These are phyloP conservation scores for Phytophthora ramorum DNA, from an alignment of 352 stramenopile species.

Conservation along the genomic window DNA sequence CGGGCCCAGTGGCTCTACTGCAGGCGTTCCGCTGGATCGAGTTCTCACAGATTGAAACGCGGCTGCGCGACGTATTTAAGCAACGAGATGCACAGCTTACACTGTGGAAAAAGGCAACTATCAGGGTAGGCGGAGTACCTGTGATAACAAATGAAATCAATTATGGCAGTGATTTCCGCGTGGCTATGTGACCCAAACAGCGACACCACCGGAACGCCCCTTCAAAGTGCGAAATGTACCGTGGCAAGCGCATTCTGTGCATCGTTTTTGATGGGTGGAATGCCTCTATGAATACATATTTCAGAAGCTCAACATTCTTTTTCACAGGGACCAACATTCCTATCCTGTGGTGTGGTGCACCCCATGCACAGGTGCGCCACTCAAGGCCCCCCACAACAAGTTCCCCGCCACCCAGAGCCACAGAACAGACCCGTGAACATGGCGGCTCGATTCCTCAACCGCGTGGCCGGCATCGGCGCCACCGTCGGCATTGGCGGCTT, in stretches of 20 bases:
- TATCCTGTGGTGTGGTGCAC: conserved; percentile 14
- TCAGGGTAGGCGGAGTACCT: not conserved
- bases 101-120: conserved; percentile 21
- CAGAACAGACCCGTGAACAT: conserved; percentile 48
- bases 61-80: conserved; percentile 49
- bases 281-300: not conserved
- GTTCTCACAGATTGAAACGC: conserved; percentile 96
- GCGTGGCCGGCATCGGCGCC: conserved; percentile 59
- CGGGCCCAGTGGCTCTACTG: conserved; percentile 92
- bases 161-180: conserved; percentile 4
- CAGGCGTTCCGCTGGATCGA: conserved; percentile 99
- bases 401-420: conserved; percentile 29
- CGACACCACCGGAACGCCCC: conserved; percentile 18
- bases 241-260: not conserved
- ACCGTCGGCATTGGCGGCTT: conserved; percentile 76
- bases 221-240: conserved; percentile 10
- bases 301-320: conserved; percentile 12
- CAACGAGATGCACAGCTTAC: conserved; percentile 1
- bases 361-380: conserved; percentile 6
- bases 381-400: conserved; percentile 19
- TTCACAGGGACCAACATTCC: conserved; percentile 16
- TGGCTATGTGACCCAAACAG: conserved; percentile 4
- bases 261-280: conserved; percentile 10
- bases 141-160: conserved; percentile 9
- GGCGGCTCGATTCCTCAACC: conserved; percentile 81